A percentile compares a stretch with the other conserved stretches of the same genome.
Evolutionary conservation across 768 basidiomycete species (phyloP).

Genomic region (Hydnomerulius pinastri): DNA sequence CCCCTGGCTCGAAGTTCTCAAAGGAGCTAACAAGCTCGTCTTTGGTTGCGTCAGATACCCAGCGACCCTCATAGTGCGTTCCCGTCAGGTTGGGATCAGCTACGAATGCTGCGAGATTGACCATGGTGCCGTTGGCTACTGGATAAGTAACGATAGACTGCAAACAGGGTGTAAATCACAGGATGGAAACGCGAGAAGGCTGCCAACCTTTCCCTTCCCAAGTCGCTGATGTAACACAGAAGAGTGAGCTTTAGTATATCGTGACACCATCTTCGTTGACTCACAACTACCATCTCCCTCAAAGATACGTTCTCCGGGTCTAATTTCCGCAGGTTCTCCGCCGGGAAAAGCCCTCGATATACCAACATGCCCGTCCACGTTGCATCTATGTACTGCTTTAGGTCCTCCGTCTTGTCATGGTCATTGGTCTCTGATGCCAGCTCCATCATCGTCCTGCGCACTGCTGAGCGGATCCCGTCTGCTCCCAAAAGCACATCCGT

Average conservation of each 20-base stretch:
- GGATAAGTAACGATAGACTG: constrained; percentile 45
- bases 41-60: constrained; percentile 29
- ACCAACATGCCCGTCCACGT: constrained; percentile 43
- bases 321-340: constrained; percentile 28
- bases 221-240: constrained; percentile 9
- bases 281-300: constrained; percentile 19
- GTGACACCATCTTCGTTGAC: constrained; percentile 13
- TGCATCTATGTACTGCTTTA: constrained; percentile 25
- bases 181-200: neutral
- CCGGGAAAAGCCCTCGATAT: constrained; percentile 41
- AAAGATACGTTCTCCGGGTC: constrained; percentile 26
- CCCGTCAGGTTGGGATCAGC: constrained; percentile 31
- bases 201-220: constrained; percentile 10
- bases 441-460: constrained; percentile 27
- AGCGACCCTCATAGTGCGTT: constrained; percentile 32
- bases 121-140: constrained; percentile 34
- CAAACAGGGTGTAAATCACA: neutral
- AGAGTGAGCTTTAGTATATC: constrained; percentile 14
- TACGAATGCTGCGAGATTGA: constrained; percentile 39
- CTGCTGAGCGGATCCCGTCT: constrained; percentile 41
- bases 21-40: constrained; percentile 36
- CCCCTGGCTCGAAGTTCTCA: constrained; percentile 41
- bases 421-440: constrained; percentile 7
- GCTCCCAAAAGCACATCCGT: constrained; percentile 48
- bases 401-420: neutral